Base-by-base conservation (phyloP, 2,329 filamentous ascomycete species). In the Penicillium sp. region DNA sequence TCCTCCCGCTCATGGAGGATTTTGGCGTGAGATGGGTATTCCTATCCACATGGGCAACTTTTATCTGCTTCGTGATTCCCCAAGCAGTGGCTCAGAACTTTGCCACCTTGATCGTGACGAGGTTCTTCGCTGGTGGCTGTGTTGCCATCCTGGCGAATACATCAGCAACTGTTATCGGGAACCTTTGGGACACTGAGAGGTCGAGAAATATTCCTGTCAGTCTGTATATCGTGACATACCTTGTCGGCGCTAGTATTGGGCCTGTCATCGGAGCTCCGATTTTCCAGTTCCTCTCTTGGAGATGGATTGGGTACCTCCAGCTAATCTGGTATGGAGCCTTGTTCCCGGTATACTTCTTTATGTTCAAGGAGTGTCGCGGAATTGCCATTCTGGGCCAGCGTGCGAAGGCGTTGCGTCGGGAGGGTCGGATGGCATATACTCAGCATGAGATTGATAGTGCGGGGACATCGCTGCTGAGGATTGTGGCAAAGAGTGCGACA, bases 51-150 rank as follows among this genome's bases (percentile, higher is more conserved):
- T 76, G 77, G 53, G 56, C 70, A 6, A 48, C 69, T 7, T 69
- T 79, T 35, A 66, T 77, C 25, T 68, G 77, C 20, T 79, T 78
- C 54, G 63, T 77, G 6, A 67, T 80, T 9, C 75, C 75, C 0
- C 75, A 76, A 53, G 76, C 72, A 0, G 53, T 79, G 8, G 77
- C 77, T 0, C 70, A 70, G 14, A 79, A 77, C 55, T 79, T 79
- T 48, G 76, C 76, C 9, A 79, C 77, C 0, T 54, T 80, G 4
- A 65, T 80, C 1, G 67, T 77, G 2, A 75, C 73, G 2, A 69
- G 78, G 0, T 75, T 77, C 46, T 74, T 80, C n/a, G 74, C 74
- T 2, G 77, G 78, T 1, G 71, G 73, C 1, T 74, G 71, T 53
- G 73, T 75, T 7, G 69, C 73, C 0, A 70, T 77, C 5, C 63